These are phyloP conservation scores for Candolleomyces eurysporus DNA, from an alignment of 768 basidiomycete genomes.

Conservation along the genomic window DNA sequence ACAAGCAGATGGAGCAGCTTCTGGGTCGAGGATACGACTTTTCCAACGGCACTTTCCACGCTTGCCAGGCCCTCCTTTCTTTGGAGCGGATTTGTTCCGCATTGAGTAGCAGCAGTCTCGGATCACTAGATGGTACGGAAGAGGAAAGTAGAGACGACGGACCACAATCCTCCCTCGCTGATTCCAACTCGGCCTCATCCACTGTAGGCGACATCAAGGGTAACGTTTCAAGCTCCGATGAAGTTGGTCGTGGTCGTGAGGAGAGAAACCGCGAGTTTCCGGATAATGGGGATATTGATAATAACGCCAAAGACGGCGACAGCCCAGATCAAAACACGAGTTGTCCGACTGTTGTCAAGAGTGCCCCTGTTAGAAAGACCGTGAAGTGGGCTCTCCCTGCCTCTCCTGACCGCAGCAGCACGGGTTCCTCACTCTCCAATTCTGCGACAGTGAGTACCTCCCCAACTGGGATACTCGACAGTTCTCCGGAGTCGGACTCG, in stretches of 20 bases:
- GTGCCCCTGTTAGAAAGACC: not conserved
- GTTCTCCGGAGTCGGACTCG: not conserved
- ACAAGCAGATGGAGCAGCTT: not conserved
- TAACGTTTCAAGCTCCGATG: too few relatives aligned
- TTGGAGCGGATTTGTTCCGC: slow-evolving; percentile 15
- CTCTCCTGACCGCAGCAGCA: not conserved
- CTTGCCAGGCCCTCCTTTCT: slow-evolving; percentile 8
- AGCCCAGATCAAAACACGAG: not conserved
- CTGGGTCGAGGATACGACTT: not conserved
- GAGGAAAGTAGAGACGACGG: slow-evolving; percentile 4
- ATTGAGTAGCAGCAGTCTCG: slow-evolving; percentile 33
- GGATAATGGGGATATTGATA: not conserved
- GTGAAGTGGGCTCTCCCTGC: slow-evolving; percentile 8
- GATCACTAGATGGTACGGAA: slow-evolving; percentile 26
- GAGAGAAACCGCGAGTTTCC: too few relatives aligned
- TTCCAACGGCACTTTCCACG: not conserved
- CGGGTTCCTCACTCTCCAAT: not conserved
- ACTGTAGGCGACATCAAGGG: not conserved
- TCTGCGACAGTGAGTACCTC: not conserved
- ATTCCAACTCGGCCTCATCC: not conserved
- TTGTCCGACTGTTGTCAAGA: not conserved
- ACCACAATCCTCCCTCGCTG: not conserved
- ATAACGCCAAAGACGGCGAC: not conserved
- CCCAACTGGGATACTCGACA: not conserved
- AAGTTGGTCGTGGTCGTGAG: not conserved